Evolutionary conservation across 805 yeast species (phyloP), one percentile per base, ranked within the genome.

Genomic region (Tetrapisispora phaffii): DNA sequence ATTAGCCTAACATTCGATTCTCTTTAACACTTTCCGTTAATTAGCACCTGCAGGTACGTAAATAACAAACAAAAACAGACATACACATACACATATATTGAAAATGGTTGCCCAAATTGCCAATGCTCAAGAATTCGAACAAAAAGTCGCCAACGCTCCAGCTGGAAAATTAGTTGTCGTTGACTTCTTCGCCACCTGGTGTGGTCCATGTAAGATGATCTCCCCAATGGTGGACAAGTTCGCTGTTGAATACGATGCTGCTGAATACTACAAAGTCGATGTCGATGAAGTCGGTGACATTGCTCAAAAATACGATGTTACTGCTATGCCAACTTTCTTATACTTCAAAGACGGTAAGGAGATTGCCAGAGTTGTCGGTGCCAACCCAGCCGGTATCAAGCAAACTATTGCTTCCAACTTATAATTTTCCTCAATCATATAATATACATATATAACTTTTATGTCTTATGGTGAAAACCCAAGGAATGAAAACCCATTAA

Each of bases 201-300:
- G 98, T 70, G 97, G 97, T 57, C 97, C 98, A 50, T 90, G 98
- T 76, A 93, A 90, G 77, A 85, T 85, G 80, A 83, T 93, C 69
- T 89, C 96, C 45, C 98, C 98, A 57, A 72, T 86, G 71, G 71
- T 90, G 57, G 95, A 89, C 63, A 82, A 83, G 67, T 82, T 89
- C 61, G 72, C 88, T 36, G 63, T 63, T 40, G 70, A 72, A 59
- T 81, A 80, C 77, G 52, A 80, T 24, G 38, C 35, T 17, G 86
- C 82, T 56, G 76, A 74, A 56, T 90, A 93, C 76, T 74, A 76
- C 77, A 88, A 90, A 76, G 79, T 93, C 45, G 97, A 90, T 62
- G 95, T 89, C 51, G 97, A 93, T 64, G 80, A 80, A 66, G 74
- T 85, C 54, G 78, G 79, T 36, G 79, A 77, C 26, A 78, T 89